Evolutionary conservation across 2,329 filamentous ascomycete genomes (phyloP), one percentile per base, ranked within the genome.

Genomic region (Cordyceps fumosorosea): DNA sequence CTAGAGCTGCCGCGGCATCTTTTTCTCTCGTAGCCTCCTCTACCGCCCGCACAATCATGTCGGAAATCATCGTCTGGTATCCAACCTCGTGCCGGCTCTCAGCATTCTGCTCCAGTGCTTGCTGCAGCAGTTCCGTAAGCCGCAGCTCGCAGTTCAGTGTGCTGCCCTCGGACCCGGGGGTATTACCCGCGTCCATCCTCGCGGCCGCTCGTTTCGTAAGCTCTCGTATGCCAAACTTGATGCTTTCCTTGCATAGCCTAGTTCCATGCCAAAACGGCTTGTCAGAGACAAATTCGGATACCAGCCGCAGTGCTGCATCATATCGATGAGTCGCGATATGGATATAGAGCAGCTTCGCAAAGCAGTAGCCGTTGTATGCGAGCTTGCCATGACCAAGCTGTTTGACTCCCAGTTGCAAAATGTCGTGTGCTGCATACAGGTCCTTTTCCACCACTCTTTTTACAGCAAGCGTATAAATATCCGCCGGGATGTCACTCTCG

Each of bases 351-450:
- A 78, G 69, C 45, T 71, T 75, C 34, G 70, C 63, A 66, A 78
- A 78, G 64, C 76, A 77, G 66, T 70, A 69, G 52, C 72, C 67
- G 64, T 67, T 75, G 66, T 76, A 78, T 44, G 72, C 67, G 32
- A 74, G 64, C 45, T 74, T 68, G 14, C 73, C 72, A 22, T 69
- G 64, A 44, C 75, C 76, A 54, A 77, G 76, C 62, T 73, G 67
- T 11, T 69, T 65, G 20, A 75, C 75, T 4, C 75, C 75, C n/a
- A 71, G 52, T 42, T 73, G 66, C 55, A 75, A 76, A 55, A 78
- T 66, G 5, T 65, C 63, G 10, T 72, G 67, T 5, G 74, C 71
- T 3, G 70, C 72, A 10, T 63, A 60, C 5, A 70, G 68, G 32
- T 73, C 72, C 16, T 66, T 66, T 3, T 67, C 66, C 5, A 68